Evolutionary conservation across 176 grass and related monocot species (phyloP), one percentile per base, ranked within the genome.

Genomic region (Oryza meridionalis): DNA sequence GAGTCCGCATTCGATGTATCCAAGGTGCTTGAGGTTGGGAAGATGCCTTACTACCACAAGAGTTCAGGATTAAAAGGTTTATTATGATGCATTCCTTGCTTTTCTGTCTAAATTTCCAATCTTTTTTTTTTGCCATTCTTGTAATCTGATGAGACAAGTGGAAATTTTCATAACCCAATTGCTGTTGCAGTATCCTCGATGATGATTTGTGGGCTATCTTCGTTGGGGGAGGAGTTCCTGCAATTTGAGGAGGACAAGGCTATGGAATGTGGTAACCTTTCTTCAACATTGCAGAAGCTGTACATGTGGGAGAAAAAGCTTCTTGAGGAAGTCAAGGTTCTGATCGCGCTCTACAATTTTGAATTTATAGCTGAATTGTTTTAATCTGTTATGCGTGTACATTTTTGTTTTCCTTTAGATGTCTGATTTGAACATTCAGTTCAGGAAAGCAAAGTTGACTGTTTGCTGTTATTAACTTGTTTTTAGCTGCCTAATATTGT

Each of bases 291-390:
- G 76, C 92, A 90, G 50, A 88, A 94, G 76, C 81, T 94, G 17
- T 93, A 90, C 83, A 86, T 91, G 38, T 97, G 92, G 92, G 95
- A 97, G 71, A 84, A 84, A 78, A 97, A 93, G 79, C 92, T 97
- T 42, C 92, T 97, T 74, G 81, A 97, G 62, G 92, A 94, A 97
- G 86, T 97, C 86, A 91, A 89, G 92, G 92, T 97, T 67, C 70
- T 83, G 3, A 42, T 7, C 25, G n/a, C 12, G 2, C 77, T 85
- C 58, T 90, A 67, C 11, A 17, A 24, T 25, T 81, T 77, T 82
- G 5, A 70, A 73, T 84, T 83, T 42, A 11, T 62, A n/a, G 61
- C 33, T 19, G 12, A 81, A 44, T 26, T 62, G 19, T 81, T 12
- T 53, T 53, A 51, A 2, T 9, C 7, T 1, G 15, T 37, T 2